Evolutionary conservation across 2,329 filamentous ascomycete genomes (phyloP), one percentile per base, ranked within the genome.

Genomic region (Aspergillus neotritici): DNA sequence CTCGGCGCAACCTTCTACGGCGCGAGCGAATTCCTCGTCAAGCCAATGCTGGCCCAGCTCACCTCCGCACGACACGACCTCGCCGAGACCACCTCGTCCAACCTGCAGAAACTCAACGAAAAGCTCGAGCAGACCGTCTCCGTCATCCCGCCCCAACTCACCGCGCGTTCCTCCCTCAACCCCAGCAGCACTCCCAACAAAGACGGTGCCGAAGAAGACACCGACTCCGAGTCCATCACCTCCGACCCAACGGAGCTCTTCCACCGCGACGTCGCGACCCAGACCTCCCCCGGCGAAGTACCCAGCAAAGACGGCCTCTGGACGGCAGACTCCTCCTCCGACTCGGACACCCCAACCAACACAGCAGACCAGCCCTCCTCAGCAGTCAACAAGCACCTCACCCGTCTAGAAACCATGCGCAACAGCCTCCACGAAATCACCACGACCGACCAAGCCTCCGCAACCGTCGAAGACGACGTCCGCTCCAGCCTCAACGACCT

Each of bases 221-320:
- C 56, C 11, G 74, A 78, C 34, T 56, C 56, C 11, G 74, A 75
- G 15, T 76, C 73, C 34, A 54, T 70, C 12, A 69, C 67, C 42
- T 79, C 76, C 10, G 80, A 83, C 51, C 78, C 79, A 3, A 80
- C 79, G 2, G 79, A 82, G 57, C 74, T 83, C 32, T 84, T 78
- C 60, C 78, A 82, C 58, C 73, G 79, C 28, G 79, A 83, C 53
- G 74, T 78, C 46, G 80, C 77, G 39, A 82, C 78, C 0, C 80
- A 84, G 55, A 83, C 80, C 3, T 73, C 72, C 2, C 75, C 75
- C 17, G 60, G 61, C 25, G 31, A 25, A 9, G 21, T 25, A 25
- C 21, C 21, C 21, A 25, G 5, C 21, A 25, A 25, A 25, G 21
- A 25, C 7, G 21, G 21, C 21, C 21, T 25, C 21, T 25, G 21